phyloP scores from a whole-genome alignment of 176 grass and related monocot genomes.

The Triticum turgidum region DNA sequence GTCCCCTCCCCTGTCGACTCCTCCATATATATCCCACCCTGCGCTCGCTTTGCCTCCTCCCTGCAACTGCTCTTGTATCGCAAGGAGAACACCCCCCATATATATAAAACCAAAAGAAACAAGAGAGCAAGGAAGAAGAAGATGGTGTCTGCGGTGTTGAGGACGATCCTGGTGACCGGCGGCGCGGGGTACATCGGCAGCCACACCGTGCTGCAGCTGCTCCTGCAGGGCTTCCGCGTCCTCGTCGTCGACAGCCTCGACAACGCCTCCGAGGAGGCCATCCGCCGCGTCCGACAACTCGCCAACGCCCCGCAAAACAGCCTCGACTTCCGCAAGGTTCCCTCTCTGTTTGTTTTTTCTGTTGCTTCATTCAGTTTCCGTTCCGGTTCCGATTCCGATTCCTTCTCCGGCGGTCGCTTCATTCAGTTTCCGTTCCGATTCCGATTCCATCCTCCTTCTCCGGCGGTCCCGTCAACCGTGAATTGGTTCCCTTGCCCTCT shows the following conservation, averaged over 20 bases:
- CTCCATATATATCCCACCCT: too few relatives aligned
- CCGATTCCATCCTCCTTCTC: too few relatives aligned
- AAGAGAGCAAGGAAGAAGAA: background rate
- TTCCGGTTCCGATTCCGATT: too few relatives aligned
- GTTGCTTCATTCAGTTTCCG: background rate
- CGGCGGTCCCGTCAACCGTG: too few relatives aligned
- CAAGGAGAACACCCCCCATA: too few relatives aligned
- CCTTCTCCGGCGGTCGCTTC: background rate
- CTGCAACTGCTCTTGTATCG: too few relatives aligned
- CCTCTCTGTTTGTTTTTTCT: background rate
- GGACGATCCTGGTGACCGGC: conserved; percentile 81
- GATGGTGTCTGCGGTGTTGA: conserved; percentile 45
- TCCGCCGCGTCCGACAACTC: conserved; percentile 64
- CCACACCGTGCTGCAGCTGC: conserved; percentile 92
- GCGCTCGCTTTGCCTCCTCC: too few relatives aligned
- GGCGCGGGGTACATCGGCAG: conserved; percentile 99
- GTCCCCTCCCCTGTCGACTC: too few relatives aligned
- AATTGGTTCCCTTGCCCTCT: too few relatives aligned
- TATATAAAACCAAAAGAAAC: too few relatives aligned
- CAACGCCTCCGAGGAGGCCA: conserved; percentile 71
- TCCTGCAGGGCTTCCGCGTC: conserved; percentile 68
- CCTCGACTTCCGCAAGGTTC: conserved; percentile 77
- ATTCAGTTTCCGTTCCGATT: background rate
- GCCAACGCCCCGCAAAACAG: conserved; percentile 46
- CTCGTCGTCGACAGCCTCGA: conserved; percentile 90